Base-by-base conservation (phyloP, 495 filamentous ascomycete genomes). In the Penicillium tannophilum region DNA sequence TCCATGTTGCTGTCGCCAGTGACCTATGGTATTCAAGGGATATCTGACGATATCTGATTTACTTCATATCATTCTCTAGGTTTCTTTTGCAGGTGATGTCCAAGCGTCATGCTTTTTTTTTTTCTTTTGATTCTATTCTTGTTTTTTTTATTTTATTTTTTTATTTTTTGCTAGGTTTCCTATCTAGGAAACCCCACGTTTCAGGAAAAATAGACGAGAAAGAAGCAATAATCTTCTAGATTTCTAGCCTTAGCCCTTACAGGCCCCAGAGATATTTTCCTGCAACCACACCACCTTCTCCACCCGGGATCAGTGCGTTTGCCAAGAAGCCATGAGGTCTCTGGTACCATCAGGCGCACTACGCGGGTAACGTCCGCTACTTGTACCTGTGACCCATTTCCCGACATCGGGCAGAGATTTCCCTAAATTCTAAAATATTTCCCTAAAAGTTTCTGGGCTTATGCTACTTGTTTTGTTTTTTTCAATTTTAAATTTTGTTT, bases 331-430 rank as follows among this genome's bases (percentile, higher is more conserved):
- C 20, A 12, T 19, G 1, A 39, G 19, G 50, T 53, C 50, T 26
- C 50, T 39, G 50, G 33, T 53, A 53, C 50, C 8, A n/a, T 3
- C 11, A 16, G 2, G 14, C 33, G n/a, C 19, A 12, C n/a, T 11
- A 20, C 19, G n/a, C 50, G 33, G 50, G 23, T 53, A 36, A 30
- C 8, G n/a, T 41, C 33, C 33, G 31, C 8, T 30, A 23, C 17
- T 26, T 24, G 52, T 54, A 24, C 52, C 24, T 11, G 4, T 4
- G 7, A 42, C 36, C 24, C 2, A 39, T 16, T 51, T 61, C 55
- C 64, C 64, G 64, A 66, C 58, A 59, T 66, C 64, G 64, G 63
- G 47, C 43, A 24, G 54, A 41, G 28, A 33, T 47, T 16, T 39
- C 4, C 4, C 12, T 14, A n/a, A n/a, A n/a, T n/a, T n/a, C n/a